Conservation (phyloP, 139 green algal genomes). For the Zygnema circumcarinatum region DNA sequence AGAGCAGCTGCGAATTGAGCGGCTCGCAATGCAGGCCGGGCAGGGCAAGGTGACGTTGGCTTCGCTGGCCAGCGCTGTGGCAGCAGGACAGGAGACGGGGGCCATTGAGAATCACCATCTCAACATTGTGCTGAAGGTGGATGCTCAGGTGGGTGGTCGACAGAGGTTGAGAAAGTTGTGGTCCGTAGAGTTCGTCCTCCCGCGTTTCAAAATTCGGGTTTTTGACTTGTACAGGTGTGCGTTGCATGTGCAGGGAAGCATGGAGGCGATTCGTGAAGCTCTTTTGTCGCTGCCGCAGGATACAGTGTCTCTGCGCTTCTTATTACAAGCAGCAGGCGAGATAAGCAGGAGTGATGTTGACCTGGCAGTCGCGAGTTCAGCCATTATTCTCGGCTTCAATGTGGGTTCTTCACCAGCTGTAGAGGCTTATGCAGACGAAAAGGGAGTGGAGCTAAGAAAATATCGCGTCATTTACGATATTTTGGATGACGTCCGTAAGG, state of each 20-base stretch:
- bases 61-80: slow-evolving; percentile 73
- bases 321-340: slow-evolving; percentile 80
- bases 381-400: slow-evolving; percentile 70
- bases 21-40: slow-evolving; percentile 70
- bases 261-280: slow-evolving; percentile 90
- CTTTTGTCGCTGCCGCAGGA: slow-evolving; percentile 83
- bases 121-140: slow-evolving; percentile 93
- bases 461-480: slow-evolving; percentile 97
- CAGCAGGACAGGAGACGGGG: slow-evolving; percentile 39
- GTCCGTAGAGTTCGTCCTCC: not conserved
- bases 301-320: slow-evolving; percentile 85
- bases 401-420: slow-evolving; percentile 24
- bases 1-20: slow-evolving; percentile 61
- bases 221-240: slow-evolving; percentile 22
- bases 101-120: slow-evolving; percentile 60
- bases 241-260: slow-evolving; percentile 70
- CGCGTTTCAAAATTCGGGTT: no score
- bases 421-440: slow-evolving; percentile 28
- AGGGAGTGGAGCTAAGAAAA: slow-evolving; percentile 69
- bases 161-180: slow-evolving; percentile 69
- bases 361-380: slow-evolving; percentile 81
- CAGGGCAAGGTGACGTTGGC: slow-evolving; percentile 86
- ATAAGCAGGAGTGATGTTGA: slow-evolving; percentile 88
- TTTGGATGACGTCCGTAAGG: slow-evolving; percentile 91
- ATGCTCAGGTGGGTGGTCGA: slow-evolving; percentile 83